These are phyloP conservation scores for Rhizoclosmatium globosum DNA, from an alignment of 192 early-diverging fungal genomes.

Conservation along the genomic window DNA sequence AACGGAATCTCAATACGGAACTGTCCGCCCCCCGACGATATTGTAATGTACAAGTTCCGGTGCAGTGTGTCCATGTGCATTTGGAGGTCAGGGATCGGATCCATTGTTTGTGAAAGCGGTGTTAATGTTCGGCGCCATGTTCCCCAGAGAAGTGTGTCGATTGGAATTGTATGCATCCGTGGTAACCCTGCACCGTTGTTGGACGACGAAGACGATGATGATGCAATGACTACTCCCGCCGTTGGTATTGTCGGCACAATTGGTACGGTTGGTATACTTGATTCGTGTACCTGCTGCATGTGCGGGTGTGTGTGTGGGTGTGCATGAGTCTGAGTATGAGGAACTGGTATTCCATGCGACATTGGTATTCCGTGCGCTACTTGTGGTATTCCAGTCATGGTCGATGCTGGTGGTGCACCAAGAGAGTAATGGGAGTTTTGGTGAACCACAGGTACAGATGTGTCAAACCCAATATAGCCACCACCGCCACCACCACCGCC, in stretches of 20 bases:
- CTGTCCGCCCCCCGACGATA: neutral
- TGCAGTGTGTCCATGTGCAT: slow-evolving; percentile 31
- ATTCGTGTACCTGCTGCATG: neutral
- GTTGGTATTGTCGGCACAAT: neutral
- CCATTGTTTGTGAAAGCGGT: neutral
- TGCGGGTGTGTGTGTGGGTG: neutral
- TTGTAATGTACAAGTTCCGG: slow-evolving; percentile 15
- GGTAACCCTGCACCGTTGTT: neutral
- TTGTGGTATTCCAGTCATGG: too few relatives aligned
- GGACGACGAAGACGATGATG: neutral
- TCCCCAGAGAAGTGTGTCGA: slow-evolving; percentile 26
- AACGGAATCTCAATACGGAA: slow-evolving; percentile 32
- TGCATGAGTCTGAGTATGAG: neutral
- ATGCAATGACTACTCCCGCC: neutral
- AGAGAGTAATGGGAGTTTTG: neutral
- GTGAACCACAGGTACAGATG: neutral
- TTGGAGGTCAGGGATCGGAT: slow-evolving; percentile 20
- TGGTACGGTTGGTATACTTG: neutral
- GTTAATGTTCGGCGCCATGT: slow-evolving; percentile 28
- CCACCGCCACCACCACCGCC: too few relatives aligned
- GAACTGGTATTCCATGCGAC: neutral
- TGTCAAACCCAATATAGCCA: too few relatives aligned
- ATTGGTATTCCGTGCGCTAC: neutral
- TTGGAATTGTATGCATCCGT: slow-evolving; percentile 16
- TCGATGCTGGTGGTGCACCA: neutral